Conservation (phyloP, 768 basidiomycete species). For the Lactarius hengduanensis region DNA sequence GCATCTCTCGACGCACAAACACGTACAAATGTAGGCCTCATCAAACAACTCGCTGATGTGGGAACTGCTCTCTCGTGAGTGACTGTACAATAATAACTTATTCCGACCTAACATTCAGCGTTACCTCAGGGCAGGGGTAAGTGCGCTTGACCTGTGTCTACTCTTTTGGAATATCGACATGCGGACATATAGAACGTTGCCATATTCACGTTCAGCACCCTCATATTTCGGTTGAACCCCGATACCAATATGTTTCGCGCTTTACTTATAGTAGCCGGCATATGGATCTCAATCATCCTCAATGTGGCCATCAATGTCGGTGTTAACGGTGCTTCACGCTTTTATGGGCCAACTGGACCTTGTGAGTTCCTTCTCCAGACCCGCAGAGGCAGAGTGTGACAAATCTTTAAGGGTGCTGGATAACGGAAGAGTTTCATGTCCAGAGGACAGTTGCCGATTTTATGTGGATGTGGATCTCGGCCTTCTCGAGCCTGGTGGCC, state of each 20-base stretch:
- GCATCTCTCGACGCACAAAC: not conserved
- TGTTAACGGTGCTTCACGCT: conserved; percentile 34
- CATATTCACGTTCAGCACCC: conserved; percentile 40
- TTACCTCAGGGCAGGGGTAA: conserved; percentile 18
- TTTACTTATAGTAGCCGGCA: conserved; percentile 35
- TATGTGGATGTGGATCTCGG: conserved; percentile 52
- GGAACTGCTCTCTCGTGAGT: conserved; percentile 28
- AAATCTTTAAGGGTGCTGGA: conserved; percentile 52
- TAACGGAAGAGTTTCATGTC: conserved; percentile 35
- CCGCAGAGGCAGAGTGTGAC: conserved; percentile 1
- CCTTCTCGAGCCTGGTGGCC: conserved; percentile 42
- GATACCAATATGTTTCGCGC: conserved; percentile 36
- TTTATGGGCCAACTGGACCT: conserved; percentile 45
- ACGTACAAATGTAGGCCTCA: conserved; percentile 15
- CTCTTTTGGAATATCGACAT: not conserved
- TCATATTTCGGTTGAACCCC: conserved; percentile 38
- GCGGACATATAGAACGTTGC: conserved; percentile 37
- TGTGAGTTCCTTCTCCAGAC: conserved; percentile 35
- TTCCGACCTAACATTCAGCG: not conserved
- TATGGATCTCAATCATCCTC: conserved; percentile 44
- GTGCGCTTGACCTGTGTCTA: not conserved
- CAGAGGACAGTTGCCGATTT: conserved; percentile 50
- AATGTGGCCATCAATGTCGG: conserved; percentile 42
- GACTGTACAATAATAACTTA: not conserved
- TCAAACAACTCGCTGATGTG: conserved; percentile 27